Base-by-base conservation (phyloP, 2,329 filamentous ascomycete species). In the Dothidotthia symphoricarpi region DNA sequence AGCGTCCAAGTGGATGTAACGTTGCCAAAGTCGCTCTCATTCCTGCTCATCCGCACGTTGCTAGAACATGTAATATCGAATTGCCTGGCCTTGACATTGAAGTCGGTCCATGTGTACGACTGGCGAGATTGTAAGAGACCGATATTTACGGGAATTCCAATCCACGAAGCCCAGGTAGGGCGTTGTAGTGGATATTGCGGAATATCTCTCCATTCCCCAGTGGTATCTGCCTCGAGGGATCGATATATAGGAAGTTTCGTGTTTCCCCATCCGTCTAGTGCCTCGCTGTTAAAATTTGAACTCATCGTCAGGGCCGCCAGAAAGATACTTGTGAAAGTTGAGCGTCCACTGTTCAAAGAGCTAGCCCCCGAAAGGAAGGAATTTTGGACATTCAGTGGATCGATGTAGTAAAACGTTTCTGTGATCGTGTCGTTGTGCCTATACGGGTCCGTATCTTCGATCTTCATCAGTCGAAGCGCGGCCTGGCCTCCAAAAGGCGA, bases 401-500 rank as follows among this genome's bases (percentile, higher is more conserved):
- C 34, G 31, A 63, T 33, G 26, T 60, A 63, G 10, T 49, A 41
- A 8, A 53, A 24, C 1, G 46, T 47, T 13, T 28, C 41, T 15
- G 39, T 51, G 4, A 43, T 43, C 8, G 39, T 25, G 6, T 51
- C 28, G n/a, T 43, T 32, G 8, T 39, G 30, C 4, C 17, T 30
- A 26, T 61, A 49, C 25, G 47, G 43, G 11, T 22, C 19, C 5
- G 9, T 6, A 22, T 9, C 9, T 5, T 9, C 5, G 19, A 5
- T 5, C 9, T 40, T 30, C 3, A 60, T 30, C 4, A 62, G 34
- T 11, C 59, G 51, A n/a, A 63, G 47, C 2, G 58, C 55, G 12
- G 58, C 55, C 30, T 61, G 59, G 9, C 58, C 59, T 10, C 59
- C 58, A 10, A 63, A 42, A 1, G 59, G 58, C 5, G 59, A 61